These are phyloP conservation scores for Botrytis deweyae DNA, from an alignment of 2,329 filamentous ascomycete genomes.

Conservation along the genomic window DNA sequence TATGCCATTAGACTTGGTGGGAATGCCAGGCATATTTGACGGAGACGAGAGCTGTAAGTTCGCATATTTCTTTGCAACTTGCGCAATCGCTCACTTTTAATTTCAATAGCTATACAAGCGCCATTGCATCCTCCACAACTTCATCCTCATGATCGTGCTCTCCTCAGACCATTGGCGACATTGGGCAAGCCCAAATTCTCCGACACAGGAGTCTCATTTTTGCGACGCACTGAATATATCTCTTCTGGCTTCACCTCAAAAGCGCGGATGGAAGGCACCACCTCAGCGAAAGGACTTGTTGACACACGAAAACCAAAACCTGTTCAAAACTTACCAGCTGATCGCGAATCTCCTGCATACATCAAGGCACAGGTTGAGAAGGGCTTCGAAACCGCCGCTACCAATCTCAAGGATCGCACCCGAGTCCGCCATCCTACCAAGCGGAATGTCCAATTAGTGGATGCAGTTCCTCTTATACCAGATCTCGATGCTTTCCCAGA, in stretches of 20 bases:
- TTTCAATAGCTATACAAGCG: conserved; percentile 71
- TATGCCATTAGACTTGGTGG: conserved; percentile 94
- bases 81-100: conserved; percentile 30
- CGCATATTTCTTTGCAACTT: conserved; percentile 22
- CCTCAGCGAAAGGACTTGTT: conserved; percentile 50
- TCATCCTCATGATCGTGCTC: conserved; percentile 79
- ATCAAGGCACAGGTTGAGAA: conserved; percentile 68
- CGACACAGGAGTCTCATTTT: conserved; percentile 82
- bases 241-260: conserved; percentile 56
- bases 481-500: conserved; percentile 70
- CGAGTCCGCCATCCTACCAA: conserved; percentile 59
- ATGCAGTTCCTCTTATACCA: conserved; percentile 61
- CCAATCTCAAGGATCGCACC: conserved; percentile 53
- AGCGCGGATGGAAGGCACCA: conserved; percentile 50
- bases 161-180: conserved; percentile 79
- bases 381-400: conserved; percentile 56
- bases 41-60: conserved; percentile 86
- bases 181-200: conserved; percentile 80
- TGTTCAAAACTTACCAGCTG: conserved; percentile 46
- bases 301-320: conserved; percentile 44
- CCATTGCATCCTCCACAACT: conserved; percentile 67
- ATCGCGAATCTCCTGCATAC: conserved; percentile 61
- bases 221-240: conserved; percentile 95
- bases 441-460: conserved; percentile 54
- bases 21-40: conserved; percentile 91